These are phyloP conservation scores for Chrysosphaeria jannelii DNA, from an alignment of 2,329 filamentous ascomycete species.

Conservation along the genomic window DNA sequence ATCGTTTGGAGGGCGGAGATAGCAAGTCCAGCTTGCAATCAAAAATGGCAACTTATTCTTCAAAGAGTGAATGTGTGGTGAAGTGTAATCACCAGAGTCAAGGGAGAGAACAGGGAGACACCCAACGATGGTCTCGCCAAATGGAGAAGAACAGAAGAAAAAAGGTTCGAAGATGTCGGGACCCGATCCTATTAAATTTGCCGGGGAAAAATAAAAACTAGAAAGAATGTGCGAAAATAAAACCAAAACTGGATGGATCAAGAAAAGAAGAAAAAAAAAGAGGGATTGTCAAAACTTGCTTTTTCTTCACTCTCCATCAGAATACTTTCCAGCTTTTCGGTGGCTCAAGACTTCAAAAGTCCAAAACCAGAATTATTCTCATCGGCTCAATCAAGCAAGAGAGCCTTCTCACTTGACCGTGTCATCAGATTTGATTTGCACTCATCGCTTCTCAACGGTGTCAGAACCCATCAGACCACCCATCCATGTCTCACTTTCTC, in stretches of 20 bases:
- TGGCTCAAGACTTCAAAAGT: background rate
- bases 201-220: background rate
- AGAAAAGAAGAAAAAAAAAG: background rate
- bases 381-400: too few relatives aligned
- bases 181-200: background rate
- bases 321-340: background rate
- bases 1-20: too few relatives aligned
- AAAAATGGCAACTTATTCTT: too few relatives aligned
- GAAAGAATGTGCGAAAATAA: background rate
- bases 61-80: too few relatives aligned
- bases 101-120: background rate
- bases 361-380: too few relatives aligned
- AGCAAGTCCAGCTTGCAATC: too few relatives aligned
- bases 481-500: background rate
- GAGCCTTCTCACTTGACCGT: too few relatives aligned
- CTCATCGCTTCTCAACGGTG: too few relatives aligned
- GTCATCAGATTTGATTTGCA: too few relatives aligned
- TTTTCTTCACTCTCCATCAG: too few relatives aligned
- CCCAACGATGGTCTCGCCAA: too few relatives aligned
- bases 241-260: background rate
- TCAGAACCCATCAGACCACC: too few relatives aligned
- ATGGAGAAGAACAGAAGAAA: conserved; percentile 1
- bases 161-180: background rate
- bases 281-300: background rate
- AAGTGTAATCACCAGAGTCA: background rate